Percentiles rank a stretch among this genome's conserved stretches.
Evolutionary conservation across 2,329 filamentous ascomycete species (phyloP).

Genomic region (Mycocentrospora acerina): DNA sequence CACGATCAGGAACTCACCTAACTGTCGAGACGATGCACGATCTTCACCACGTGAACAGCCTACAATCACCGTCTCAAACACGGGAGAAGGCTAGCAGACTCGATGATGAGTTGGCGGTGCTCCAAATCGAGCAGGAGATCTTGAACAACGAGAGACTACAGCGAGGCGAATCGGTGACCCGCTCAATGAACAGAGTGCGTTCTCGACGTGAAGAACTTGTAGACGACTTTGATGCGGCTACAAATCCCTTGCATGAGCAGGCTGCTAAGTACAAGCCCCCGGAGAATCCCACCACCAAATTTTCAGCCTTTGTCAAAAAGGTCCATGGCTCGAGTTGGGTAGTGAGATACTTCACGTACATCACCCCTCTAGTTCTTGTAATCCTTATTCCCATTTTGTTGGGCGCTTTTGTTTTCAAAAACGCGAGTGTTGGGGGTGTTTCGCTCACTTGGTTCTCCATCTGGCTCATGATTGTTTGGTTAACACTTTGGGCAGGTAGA

Average conservation of each 20-base stretch:
- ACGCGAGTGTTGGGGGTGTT: conserved; percentile 71
- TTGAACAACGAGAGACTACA: conserved; percentile 46
- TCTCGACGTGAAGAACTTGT: conserved; percentile 58
- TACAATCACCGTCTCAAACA: conserved; percentile 55
- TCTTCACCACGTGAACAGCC: conserved; percentile 25
- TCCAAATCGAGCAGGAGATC: conserved; percentile 64
- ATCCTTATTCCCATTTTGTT: conserved; percentile 69
- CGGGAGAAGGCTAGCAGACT: conserved; percentile 63
- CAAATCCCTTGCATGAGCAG: conserved; percentile 69
- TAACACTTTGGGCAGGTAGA: conserved; percentile 79
- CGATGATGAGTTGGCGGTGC: conserved; percentile 66
- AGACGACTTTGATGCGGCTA: conserved; percentile 68
- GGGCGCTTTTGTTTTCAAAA: conserved; percentile 60
- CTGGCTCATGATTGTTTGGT: conserved; percentile 92
- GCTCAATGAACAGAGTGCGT: conserved; percentile 54
- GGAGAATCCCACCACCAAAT: conserved; percentile 60
- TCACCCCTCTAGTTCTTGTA: conserved; percentile 63
- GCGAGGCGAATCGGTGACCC: conserved; percentile 37
- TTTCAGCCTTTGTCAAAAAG: conserved; percentile 66
- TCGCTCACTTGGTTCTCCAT: conserved; percentile 87
- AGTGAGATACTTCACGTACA: conserved; percentile 71
- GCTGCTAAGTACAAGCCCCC: conserved; percentile 65
- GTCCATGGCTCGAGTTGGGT: conserved; percentile 66
- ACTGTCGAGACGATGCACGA: conserved; percentile 50
- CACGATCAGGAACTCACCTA: conserved; percentile 47